Conservation (phyloP, 306 rosid genomes). For the apple (Malus domestica) region DNA sequence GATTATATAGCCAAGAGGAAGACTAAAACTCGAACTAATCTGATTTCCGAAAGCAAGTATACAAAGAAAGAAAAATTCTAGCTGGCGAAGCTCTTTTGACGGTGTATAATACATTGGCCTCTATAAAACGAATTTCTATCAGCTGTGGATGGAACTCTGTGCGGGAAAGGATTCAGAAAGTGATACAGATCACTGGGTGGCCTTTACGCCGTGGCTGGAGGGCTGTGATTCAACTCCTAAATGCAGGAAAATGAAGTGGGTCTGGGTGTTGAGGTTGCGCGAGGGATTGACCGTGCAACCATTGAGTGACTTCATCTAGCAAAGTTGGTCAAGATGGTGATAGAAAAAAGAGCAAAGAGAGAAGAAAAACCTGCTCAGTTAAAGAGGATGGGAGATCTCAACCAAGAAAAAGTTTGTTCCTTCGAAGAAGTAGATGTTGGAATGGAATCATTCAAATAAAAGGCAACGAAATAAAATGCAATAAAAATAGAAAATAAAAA, state of each 20-base stretch:
- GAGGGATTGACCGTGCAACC: not conserved
- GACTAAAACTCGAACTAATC: not conserved
- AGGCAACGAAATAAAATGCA: not conserved
- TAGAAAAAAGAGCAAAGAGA: not conserved
- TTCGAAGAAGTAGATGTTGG: not conserved
- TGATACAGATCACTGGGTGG: not conserved
- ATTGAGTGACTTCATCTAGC: not conserved
- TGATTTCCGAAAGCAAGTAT: not conserved
- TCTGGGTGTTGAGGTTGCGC: not conserved
- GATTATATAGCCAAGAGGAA: not conserved
- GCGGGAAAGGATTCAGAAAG: not conserved
- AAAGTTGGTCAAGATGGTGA: not conserved
- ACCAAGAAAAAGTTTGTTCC: not conserved
- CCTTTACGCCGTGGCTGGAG: not conserved
- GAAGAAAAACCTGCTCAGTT: not conserved
- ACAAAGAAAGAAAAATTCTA: not conserved
- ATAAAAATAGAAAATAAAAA: not conserved
- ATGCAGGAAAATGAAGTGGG: not conserved
- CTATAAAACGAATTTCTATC: not conserved
- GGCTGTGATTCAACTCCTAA: not conserved
- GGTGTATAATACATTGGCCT: not conserved
- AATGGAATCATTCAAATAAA: not conserved
- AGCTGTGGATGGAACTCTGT: not conserved
- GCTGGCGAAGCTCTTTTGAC: not conserved
- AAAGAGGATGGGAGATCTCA: not conserved